A percentile compares a stretch with the other conserved stretches of the same genome.
phyloP scores from a whole-genome alignment of 1,139 yeast species.

The Suhomyces ambrosiae region DNA sequence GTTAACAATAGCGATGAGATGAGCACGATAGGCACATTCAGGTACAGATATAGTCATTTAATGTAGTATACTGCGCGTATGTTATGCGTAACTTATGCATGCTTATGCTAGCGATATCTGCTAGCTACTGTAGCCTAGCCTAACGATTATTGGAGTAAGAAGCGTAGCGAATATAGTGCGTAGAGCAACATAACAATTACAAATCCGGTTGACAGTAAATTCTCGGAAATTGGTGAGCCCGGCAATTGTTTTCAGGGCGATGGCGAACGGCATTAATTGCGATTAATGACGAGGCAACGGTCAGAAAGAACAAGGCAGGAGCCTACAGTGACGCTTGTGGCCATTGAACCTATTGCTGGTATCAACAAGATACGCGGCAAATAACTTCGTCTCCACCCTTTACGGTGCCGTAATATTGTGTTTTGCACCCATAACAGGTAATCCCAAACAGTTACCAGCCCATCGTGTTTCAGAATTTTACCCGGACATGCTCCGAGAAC shows the following conservation, averaged over 20 bases:
- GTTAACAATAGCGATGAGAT: constrained; percentile 13
- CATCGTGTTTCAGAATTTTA: constrained; percentile 12
- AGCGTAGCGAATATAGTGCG: no score
- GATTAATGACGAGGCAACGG: not conserved
- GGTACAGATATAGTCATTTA: not conserved
- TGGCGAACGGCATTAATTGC: not conserved
- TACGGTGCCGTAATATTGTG: constrained; percentile 4
- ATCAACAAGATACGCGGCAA: not conserved
- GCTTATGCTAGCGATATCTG: not conserved
- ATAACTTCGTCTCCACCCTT: constrained; percentile 1
- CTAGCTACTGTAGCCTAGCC: not conserved
- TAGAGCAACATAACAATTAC: no score
- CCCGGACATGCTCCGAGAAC: constrained; percentile 9
- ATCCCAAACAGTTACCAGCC: constrained; percentile 9
- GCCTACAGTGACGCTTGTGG: not conserved
- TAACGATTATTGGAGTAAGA: no score
- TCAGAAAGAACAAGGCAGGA: not conserved
- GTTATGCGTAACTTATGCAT: not conserved
- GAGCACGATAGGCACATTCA: constrained; percentile 2
- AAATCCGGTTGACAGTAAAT: no score
- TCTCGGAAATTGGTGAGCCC: no score
- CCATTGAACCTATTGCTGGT: not conserved
- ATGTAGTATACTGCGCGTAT: constrained; percentile 1
- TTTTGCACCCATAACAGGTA: constrained; percentile 11
- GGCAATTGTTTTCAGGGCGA: no score